Evolutionary conservation across 2,329 filamentous ascomycete genomes (phyloP), one percentile per base, ranked within the genome.

Genomic region (Microdochium bolleyi): DNA sequence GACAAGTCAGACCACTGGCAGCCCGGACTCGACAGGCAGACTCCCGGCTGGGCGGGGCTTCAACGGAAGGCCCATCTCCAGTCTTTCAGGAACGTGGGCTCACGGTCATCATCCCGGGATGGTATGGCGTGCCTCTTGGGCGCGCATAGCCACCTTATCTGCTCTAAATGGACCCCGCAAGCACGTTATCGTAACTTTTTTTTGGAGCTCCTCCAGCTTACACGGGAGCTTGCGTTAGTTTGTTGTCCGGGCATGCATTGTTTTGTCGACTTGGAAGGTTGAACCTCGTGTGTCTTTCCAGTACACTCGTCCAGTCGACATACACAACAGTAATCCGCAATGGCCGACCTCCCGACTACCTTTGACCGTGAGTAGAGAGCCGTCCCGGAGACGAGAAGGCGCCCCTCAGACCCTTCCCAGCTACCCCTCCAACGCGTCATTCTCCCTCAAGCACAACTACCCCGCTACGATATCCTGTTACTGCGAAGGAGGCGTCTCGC

Each of bases 301-400:
- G 14, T 38, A 8, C 34, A 38, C 34, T 16, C 5, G n/a, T 16
- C 11, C 7, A 14, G 13, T 16, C 7, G 34, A 19, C 4, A 14
- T 19, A 19, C 22, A 7, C 13, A 46, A 19, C n/a, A 38, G 19
- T 11, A 46, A 21, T 22, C 22, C 48, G 27, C 48, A 25, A 49
- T 49, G 48, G 48, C 48, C 11, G 48, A 49, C 21, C 48, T 49
- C 14, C 48, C 48, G 11, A 49, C 48, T 11, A 49, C 48, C 13
- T 49, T 49, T 49, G 48, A 49, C 48, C 48, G 48, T 49, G 24
- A 49, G 48, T 49, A 27, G 8, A 30, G n/a, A 14, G n/a, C 44
- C 19, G 8, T 10, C 48, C 14, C 24, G n/a, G 14, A 19, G n/a
- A 16, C 48, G 14, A n/a, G 16, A 44, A 27, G 24, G 7, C 24